Evolutionary conservation across 2,329 filamentous ascomycete species (phyloP), one percentile per base, ranked within the genome.

Genomic region (Aspergillus fructus): DNA sequence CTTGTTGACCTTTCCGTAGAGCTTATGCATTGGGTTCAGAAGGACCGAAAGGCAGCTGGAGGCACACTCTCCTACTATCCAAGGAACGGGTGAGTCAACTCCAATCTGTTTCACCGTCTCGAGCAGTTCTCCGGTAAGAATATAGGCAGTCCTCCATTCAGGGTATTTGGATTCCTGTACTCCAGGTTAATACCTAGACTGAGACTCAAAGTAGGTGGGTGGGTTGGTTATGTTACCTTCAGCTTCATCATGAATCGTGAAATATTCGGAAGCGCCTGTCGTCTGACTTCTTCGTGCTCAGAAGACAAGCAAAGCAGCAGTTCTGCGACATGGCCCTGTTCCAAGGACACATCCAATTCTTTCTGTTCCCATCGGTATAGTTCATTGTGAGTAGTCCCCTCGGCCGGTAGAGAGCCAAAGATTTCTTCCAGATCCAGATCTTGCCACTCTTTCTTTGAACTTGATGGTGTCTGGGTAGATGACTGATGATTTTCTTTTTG

Each of bases 1-100:
- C 5, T 82, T 80, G 77, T 96, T 96, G 74, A 94, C 78, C 71
- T 96, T 96, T 57, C 86, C 85, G 71, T 96, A 97, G 39, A 97
- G 83, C 59, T 85, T 85, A 69, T 96, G 91, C 15, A 91, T 81
- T 0, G 93, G 93, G 60, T 91, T 87, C 21, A 81, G 83, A 46
- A 96, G 76, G 15, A 96, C 85, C 1, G 83, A 77, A 7, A 96
- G 79, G 1, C 87, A 85, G 62, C 86, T 85, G 47, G 83, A 81
- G 7, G 91, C 88, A 66, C 96, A 94, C 11, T 89, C 84, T n/a
- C 87, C 83, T 5, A 91, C 85, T 12, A 91, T 81, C 59, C 88
- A 91, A 0, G 92, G 88, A 3, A 96, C 78, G 1, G 88, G 83
- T 3, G 76, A 76, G 7, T 78, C 74, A 43, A 84, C 77, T 47